A percentile compares a stretch with the other conserved stretches of the same genome.
Evolutionary conservation across 371 early-diverging fungal species (phyloP).

Genomic region (Coemansia sp.): DNA sequence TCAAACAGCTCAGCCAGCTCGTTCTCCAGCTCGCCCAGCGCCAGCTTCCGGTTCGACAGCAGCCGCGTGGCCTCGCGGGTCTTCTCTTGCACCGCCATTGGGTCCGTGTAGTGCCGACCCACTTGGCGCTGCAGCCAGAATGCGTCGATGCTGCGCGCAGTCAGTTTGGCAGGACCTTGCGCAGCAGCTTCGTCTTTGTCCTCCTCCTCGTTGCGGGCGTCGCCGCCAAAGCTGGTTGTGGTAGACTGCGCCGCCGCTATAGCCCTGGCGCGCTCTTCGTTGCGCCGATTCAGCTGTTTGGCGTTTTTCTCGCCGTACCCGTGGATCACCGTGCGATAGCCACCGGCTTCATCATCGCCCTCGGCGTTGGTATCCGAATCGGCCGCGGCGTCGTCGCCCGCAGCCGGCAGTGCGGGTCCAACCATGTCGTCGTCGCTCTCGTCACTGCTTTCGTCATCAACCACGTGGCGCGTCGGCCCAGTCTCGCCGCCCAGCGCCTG

Average conservation of each 20-base stretch:
- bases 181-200: neutral
- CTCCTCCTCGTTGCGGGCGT: conserved; percentile 3
- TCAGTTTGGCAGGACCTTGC: conserved; percentile 27
- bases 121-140: conserved; percentile 96
- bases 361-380: conserved; percentile 60
- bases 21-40: conserved; percentile 89
- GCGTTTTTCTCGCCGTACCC: conserved; percentile 33
- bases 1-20: conserved; percentile 91
- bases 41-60: conserved; percentile 62
- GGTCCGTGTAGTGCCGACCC: conserved; percentile 76
- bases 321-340: conserved; percentile 43
- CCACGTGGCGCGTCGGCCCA: conserved; percentile 34
- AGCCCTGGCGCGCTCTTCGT: conserved; percentile 33
- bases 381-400: conserved; percentile 29
- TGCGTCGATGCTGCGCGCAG: conserved; percentile 89
- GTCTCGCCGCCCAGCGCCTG: conserved; percentile 54
- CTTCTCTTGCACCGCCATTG: conserved; percentile 84
- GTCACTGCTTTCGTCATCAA: conserved; percentile 19
- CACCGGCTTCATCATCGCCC: conserved; percentile 55
- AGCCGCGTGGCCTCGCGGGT: conserved; percentile 73
- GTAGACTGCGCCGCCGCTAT: conserved; percentile 15
- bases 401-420: neutral
- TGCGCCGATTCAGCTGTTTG: conserved; percentile 25
- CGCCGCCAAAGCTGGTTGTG: conserved; percentile 22
- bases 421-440: conserved; percentile 18